Percentiles rank a stretch among this genome's conserved stretches.
phyloP scores from a whole-genome alignment of 1,139 yeast species.

The Meyerozyma carpophila region DNA sequence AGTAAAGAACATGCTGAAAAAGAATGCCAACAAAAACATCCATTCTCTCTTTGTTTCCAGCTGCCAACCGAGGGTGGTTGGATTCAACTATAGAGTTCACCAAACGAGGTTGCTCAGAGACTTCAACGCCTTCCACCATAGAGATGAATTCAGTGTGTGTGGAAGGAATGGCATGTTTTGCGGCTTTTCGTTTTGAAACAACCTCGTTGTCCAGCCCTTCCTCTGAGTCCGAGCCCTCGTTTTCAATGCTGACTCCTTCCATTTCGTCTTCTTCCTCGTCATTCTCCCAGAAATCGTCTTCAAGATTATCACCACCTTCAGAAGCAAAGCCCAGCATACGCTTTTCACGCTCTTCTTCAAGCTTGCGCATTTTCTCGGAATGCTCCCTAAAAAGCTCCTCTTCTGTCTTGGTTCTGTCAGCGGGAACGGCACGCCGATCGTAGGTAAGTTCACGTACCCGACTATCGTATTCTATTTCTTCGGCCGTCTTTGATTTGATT shows the following conservation, averaged over 20 bases:
- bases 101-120: conserved; percentile 40
- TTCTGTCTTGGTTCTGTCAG: conserved; percentile 90
- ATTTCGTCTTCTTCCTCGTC: conserved; percentile 44
- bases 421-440: conserved; percentile 90
- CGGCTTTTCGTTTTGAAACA: conserved; percentile 1
- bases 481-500: conserved; percentile 29
- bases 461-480: conserved; percentile 63
- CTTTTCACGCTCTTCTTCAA: conserved; percentile 70
- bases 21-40: conserved; percentile 61
- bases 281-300: conserved; percentile 51
- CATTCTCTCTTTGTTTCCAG: conserved; percentile 76
- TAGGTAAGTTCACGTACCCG: conserved; percentile 73
- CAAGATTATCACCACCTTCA: conserved; percentile 68
- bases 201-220: conserved; percentile 14
- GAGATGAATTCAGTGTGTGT: conserved; percentile 46
- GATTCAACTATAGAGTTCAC: conserved; percentile 52
- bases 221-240: conserved; percentile 14
- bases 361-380: conserved; percentile 57
- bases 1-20: conserved; percentile 54
- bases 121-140: conserved; percentile 17
- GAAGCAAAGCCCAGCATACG: conserved; percentile 79
- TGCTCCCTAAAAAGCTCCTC: conserved; percentile 75
- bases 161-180: conserved; percentile 47
- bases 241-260: conserved; percentile 12
- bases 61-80: conserved; percentile 73